Conservation (phyloP, 768 basidiomycete genomes). For the Butyriboletus loyo region DNA sequence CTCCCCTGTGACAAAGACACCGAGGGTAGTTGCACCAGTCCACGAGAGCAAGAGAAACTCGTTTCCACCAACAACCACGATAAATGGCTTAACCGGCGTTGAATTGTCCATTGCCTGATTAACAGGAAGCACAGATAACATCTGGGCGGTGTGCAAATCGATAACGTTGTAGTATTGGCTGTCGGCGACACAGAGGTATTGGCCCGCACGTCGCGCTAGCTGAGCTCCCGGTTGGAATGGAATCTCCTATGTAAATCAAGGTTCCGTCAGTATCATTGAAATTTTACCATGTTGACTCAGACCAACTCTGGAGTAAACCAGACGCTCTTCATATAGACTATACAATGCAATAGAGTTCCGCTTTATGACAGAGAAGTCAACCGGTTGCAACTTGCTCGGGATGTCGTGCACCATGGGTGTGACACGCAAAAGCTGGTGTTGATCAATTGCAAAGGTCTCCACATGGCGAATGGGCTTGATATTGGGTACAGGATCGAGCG, state of each 20-base stretch:
- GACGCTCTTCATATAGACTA: conserved; percentile 56
- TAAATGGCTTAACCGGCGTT: conserved; percentile 56
- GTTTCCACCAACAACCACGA: conserved; percentile 68
- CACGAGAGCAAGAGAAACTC: conserved; percentile 88
- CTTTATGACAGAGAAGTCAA: conserved; percentile 76
- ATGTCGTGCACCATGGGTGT: conserved; percentile 40
- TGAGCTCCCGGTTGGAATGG: conserved; percentile 58
- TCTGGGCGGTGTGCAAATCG: conserved; percentile 66
- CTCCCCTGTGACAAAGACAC: conserved; percentile 78
- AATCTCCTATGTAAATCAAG: conserved; percentile 52
- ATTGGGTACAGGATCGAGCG: conserved; percentile 63
- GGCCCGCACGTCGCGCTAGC: conserved; percentile 60
- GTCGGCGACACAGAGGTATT: conserved; percentile 72
- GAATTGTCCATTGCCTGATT: conserved; percentile 57
- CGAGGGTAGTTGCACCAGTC: conserved; percentile 77
- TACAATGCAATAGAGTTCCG: conserved; percentile 61
- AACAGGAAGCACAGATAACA: conserved; percentile 74
- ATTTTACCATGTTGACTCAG: neutral
- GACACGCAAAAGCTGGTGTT: conserved; percentile 59
- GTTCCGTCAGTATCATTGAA: neutral
- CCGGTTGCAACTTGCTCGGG: conserved; percentile 42
- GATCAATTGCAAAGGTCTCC: conserved; percentile 78
- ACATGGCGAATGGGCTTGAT: conserved; percentile 83
- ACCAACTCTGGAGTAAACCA: conserved; percentile 59
- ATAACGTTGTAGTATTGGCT: conserved; percentile 71